Percentiles rank a stretch among this genome's conserved stretches.
These are phyloP conservation scores for Pyrrhoderma lamaoense DNA, from an alignment of 1,284 basidiomycete genomes.

Conservation along the genomic window DNA sequence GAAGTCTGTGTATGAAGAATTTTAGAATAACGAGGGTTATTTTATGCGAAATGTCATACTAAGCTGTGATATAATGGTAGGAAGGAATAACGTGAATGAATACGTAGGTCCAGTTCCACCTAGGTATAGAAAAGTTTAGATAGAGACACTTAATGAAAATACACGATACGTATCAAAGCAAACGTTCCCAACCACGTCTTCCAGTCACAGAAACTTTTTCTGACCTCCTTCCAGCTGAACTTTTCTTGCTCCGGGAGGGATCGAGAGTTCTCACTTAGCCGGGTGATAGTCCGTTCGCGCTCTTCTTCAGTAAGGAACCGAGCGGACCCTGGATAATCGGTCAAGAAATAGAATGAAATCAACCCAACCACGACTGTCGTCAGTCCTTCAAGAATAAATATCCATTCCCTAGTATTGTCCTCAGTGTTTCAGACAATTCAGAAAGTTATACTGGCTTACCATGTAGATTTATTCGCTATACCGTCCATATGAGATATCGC, in stretches of 20 bases:
- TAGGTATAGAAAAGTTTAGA: conserved; percentile 26
- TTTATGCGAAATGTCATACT: conserved; percentile 18
- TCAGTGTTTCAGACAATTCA: not conserved
- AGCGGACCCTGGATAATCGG: conserved; percentile 76
- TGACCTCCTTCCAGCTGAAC: conserved; percentile 53
- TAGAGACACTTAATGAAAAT: conserved; percentile 6
- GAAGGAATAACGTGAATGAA: conserved; percentile 66
- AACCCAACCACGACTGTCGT: conserved; percentile 57
- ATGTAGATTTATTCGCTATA: conserved; percentile 51
- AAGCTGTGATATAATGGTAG: conserved; percentile 63
- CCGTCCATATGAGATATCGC: conserved; percentile 66
- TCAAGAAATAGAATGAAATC: conserved; percentile 65
- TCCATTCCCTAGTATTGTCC: conserved; percentile 49
- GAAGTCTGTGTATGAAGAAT: conserved; percentile 28
- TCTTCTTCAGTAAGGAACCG: conserved; percentile 67
- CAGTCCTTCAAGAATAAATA: conserved; percentile 64
- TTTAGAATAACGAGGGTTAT: conserved; percentile 30
- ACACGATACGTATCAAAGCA: conserved; percentile 20
- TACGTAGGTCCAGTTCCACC: conserved; percentile 61
- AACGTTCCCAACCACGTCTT: conserved; percentile 64
- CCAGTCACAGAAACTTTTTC: conserved; percentile 57
- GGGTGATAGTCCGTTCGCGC: conserved; percentile 55
- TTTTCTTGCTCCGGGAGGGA: conserved; percentile 65
- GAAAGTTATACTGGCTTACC: conserved; percentile 21
- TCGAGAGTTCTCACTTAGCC: conserved; percentile 61